Evolutionary conservation across 257 asterid species (phyloP).

Genomic region (Solanum paucissectum): DNA sequence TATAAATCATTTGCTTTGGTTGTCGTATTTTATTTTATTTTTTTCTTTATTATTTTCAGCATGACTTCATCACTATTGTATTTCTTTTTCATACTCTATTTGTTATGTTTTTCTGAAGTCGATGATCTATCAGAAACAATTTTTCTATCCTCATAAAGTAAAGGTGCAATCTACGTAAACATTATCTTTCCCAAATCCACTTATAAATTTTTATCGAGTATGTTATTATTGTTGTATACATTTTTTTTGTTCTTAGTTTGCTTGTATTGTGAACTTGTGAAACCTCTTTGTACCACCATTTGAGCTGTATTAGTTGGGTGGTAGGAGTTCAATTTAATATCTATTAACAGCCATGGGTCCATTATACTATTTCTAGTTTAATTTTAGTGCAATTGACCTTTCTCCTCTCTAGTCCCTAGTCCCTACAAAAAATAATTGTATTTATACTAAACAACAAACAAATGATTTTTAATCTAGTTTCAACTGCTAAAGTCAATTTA

Average conservation of each 20-base stretch:
- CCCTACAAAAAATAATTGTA: background rate
- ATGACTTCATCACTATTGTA: background rate
- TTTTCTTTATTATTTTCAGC: background rate
- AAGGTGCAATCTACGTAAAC: accelerated
- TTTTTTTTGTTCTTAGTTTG: background rate
- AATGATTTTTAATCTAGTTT: background rate
- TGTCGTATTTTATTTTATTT: background rate
- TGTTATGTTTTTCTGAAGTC: background rate
- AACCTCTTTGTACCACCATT: background rate
- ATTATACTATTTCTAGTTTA: background rate
- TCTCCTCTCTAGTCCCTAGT: background rate
- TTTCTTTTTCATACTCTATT: background rate
- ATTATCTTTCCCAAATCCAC: background rate
- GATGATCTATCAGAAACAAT: accelerated
- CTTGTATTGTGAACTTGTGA: background rate
- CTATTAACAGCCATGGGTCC: slow-evolving; percentile 1
- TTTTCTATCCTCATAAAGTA: background rate
- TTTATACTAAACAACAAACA: background rate
- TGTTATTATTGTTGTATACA: background rate
- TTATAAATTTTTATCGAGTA: background rate
- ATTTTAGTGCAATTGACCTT: background rate
- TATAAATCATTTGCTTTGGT: too few species aligned
- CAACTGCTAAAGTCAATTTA: background rate
- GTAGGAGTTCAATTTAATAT: slow-evolving; percentile 1
- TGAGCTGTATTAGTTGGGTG: background rate